Conservation (phyloP, 441 rosid species). For the Arabidopsis hybrid region DNA sequence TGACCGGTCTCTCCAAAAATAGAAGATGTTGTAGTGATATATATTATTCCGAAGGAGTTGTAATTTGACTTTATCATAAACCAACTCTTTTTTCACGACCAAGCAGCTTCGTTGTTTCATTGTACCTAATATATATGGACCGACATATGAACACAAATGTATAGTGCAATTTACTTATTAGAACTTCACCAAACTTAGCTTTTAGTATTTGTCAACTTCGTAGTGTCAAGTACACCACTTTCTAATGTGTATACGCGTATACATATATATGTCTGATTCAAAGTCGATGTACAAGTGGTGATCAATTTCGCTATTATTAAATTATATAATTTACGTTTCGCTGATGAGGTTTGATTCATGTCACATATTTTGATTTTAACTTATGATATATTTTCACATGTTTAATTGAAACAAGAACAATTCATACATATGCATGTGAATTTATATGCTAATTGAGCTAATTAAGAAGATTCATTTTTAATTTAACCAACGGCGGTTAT, state of each 20-base stretch:
- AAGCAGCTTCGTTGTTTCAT: slow-evolving; percentile 47
- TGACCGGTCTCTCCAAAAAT: slow-evolving; percentile 37
- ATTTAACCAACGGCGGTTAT: neutral
- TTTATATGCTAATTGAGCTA: neutral
- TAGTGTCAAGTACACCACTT: slow-evolving; percentile 42
- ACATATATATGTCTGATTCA: slow-evolving; percentile 3
- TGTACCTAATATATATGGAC: slow-evolving; percentile 47
- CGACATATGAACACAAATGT: slow-evolving; percentile 39
- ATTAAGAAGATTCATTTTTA: no score
- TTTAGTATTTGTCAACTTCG: slow-evolving; percentile 39
- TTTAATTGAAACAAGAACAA: neutral
- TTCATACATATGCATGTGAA: neutral
- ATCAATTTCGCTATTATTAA: slow-evolving; percentile 7
- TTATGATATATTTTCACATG: neutral
- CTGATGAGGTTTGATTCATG: slow-evolving; percentile 9
- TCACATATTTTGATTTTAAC: neutral
- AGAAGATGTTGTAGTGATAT: slow-evolving; percentile 19
- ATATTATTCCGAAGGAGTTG: slow-evolving; percentile 7
- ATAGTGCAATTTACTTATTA: slow-evolving; percentile 30
- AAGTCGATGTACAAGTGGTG: slow-evolving; percentile 37
- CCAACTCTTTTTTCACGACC: slow-evolving; percentile 33
- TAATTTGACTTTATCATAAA: slow-evolving; percentile 38
- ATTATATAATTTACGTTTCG: neutral
- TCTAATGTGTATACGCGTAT: neutral
- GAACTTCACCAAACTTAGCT: slow-evolving; percentile 45